These are phyloP conservation scores for Geotrichum citri-aurantii DNA, from an alignment of 1,139 yeast genomes.

Conservation along the genomic window DNA sequence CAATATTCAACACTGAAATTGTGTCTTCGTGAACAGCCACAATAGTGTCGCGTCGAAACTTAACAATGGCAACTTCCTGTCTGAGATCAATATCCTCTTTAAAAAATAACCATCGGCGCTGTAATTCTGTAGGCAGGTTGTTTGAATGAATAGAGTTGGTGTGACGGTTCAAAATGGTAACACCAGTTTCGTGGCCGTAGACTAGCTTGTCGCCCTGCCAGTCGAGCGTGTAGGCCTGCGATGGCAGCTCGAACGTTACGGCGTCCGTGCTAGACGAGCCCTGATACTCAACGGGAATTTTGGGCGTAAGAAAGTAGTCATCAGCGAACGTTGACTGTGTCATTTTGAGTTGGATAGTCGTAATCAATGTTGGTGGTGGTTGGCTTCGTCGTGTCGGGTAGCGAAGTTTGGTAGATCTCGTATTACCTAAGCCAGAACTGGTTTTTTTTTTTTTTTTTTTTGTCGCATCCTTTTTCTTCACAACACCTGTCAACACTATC, in stretches of 20 bases:
- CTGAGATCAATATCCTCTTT: constrained; percentile 24
- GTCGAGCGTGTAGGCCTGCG: constrained; percentile 23
- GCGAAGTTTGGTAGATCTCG: background rate
- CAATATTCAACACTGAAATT: constrained; percentile 21
- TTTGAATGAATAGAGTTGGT: background rate
- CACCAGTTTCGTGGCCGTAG: constrained; percentile 29
- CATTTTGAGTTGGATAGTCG: background rate
- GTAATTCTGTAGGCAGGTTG: constrained; percentile 19
- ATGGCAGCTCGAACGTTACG: constrained; percentile 20
- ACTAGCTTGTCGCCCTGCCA: constrained; percentile 26
- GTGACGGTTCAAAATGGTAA: constrained; percentile 20
- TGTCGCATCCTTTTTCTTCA: background rate
- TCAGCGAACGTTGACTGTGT: constrained; percentile 3
- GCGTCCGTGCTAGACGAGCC: constrained; percentile 6
- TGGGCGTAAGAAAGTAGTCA: constrained; percentile 4
- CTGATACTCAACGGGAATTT: constrained; percentile 13
- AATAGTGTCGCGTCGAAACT: constrained; percentile 20
- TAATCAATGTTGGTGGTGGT: background rate
- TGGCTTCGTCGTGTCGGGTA: background rate
- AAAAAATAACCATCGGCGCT: constrained; percentile 20
- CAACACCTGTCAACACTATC: background rate
- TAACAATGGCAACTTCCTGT: constrained; percentile 22
- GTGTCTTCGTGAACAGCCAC: constrained; percentile 29
- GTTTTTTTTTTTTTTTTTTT: background rate
- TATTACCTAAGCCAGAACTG: background rate